These are phyloP conservation scores for Phytophthora tentaculata DNA, from an alignment of 352 stramenopile genomes.

Conservation along the genomic window DNA sequence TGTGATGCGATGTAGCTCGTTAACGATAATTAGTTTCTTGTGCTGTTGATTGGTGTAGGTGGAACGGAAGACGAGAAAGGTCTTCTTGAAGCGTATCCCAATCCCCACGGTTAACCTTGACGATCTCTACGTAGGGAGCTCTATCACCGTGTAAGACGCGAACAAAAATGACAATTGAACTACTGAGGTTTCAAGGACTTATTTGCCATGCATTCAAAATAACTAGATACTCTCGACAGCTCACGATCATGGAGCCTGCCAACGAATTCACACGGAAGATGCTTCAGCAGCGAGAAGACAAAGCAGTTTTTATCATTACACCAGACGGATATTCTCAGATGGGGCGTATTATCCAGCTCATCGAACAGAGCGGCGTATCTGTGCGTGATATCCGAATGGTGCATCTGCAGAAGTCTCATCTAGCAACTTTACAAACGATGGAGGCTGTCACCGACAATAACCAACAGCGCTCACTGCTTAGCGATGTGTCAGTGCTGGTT, in stretches of 20 bases:
- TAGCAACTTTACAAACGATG: slow-evolving; percentile 28
- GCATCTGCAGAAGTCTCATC: slow-evolving; percentile 48
- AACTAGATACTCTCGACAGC: slow-evolving; percentile 78
- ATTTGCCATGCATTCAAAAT: neutral
- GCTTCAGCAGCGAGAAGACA: slow-evolving; percentile 42
- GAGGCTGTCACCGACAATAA: slow-evolving; percentile 20
- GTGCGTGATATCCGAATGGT: slow-evolving; percentile 57
- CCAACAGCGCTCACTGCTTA: slow-evolving; percentile 33
- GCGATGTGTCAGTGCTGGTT: slow-evolving; percentile 58
- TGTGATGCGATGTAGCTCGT: neutral
- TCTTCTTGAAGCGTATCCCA: slow-evolving; percentile 83
- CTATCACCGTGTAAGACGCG: slow-evolving; percentile 62
- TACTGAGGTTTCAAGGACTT: no score
- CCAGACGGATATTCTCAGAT: slow-evolving; percentile 56
- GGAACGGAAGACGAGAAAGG: slow-evolving; percentile 58
- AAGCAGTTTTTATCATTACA: slow-evolving; percentile 57
- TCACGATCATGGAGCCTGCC: slow-evolving; percentile 67
- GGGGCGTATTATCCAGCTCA: slow-evolving; percentile 49
- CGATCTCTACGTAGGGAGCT: slow-evolving; percentile 73
- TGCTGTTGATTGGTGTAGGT: slow-evolving; percentile 40
- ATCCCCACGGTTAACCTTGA: slow-evolving; percentile 70
- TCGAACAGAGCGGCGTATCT: slow-evolving; percentile 48
- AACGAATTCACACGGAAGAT: slow-evolving; percentile 68
- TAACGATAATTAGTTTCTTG: neutral
- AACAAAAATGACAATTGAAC: neutral